Evolutionary conservation across 176 grass and related monocot genomes (phyloP), one percentile per base, ranked within the genome.

Genomic region (Zoysia japonica): DNA sequence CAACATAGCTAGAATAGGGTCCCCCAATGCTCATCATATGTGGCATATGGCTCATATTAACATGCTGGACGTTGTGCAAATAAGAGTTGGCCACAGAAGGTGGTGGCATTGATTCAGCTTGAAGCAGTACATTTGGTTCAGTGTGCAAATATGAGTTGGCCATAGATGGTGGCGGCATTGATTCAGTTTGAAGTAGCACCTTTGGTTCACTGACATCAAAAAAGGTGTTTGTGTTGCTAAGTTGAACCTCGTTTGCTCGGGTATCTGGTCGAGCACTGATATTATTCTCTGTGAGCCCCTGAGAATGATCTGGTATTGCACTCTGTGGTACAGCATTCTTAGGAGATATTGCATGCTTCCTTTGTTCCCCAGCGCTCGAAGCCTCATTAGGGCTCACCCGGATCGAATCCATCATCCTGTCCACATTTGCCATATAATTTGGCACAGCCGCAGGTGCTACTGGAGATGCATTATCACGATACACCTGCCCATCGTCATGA

Each of bases 361-460:
- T 74, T 60, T 85, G 78, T n/a, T 91, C 92, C 2, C 41, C 65
- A 78, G 77, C 74, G 51, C 67, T 68, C 65, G 85, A 51, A 75
- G 37, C 38, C 56, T 90, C 85, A 2, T 3, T 82, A 50, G 86
- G 79, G 75, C 77, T 86, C 48, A 84, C 35, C 28, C 54, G 63
- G 17, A 93, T 40, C 1, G 83, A 68, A 79, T 86, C 80, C 85
- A 86, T 88, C 86, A 84, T 93, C 82, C 91, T 82, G 70, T 93
- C 80, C 47, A 88, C 83, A 86, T 87, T 76, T 75, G 57, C 86
- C 78, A 83, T 67, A 81, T 86, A 84, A 37, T 54, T 60, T 61
- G 87, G 87, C 46, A 83, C 83, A 52, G 80, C 77, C 42, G 66
- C 69, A 78, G 85, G 70, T 56, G 80, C 77, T 39, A 84, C 65